These are phyloP conservation scores for Nannochloris sp. DNA, from an alignment of 139 green algal genomes.

Conservation along the genomic window DNA sequence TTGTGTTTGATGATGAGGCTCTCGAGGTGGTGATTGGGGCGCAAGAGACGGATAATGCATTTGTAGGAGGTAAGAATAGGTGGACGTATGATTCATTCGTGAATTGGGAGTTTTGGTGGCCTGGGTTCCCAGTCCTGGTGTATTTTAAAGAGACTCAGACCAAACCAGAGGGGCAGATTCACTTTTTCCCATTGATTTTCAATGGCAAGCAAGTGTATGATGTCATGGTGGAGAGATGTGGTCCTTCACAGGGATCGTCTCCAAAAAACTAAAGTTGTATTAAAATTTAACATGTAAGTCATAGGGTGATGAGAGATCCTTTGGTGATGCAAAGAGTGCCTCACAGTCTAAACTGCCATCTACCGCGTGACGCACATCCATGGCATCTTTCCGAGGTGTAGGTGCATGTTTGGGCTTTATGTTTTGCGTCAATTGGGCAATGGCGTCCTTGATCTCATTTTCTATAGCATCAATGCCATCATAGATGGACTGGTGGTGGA, in stretches of 20 bases:
- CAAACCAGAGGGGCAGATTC: slow-evolving; percentile 93
- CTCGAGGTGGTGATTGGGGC: slow-evolving; percentile 56
- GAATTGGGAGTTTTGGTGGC: slow-evolving; percentile 94
- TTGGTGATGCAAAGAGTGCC: not conserved
- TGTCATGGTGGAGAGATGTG: slow-evolving; percentile 76
- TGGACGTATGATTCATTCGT: slow-evolving; percentile 77
- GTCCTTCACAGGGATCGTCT: slow-evolving; percentile 41
- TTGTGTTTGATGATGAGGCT: slow-evolving; percentile 67
- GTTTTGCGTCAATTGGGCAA: slow-evolving; percentile 17
- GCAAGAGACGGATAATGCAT: slow-evolving; percentile 65
- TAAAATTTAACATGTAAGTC: slow-evolving; percentile 8
- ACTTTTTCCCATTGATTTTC: slow-evolving; percentile 93
- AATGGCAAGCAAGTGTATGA: slow-evolving; percentile 84
- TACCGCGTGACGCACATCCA: not conserved
- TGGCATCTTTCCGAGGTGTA: not conserved
- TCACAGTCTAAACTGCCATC: not conserved
- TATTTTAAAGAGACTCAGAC: slow-evolving; percentile 99
- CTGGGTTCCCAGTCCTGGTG: slow-evolving; percentile 85
- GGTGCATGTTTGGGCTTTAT: not conserved
- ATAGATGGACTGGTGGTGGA: not conserved
- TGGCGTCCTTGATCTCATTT: slow-evolving; percentile 22
- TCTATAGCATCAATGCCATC: slow-evolving; percentile 24
- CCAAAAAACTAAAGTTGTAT: slow-evolving; percentile 10
- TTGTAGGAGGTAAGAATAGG: slow-evolving; percentile 75
- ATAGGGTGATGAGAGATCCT: not conserved